Percentiles rank a stretch among this genome's conserved stretches.
phyloP scores from a whole-genome alignment of 768 basidiomycete species.

The Lactifluus subvellereus region DNA sequence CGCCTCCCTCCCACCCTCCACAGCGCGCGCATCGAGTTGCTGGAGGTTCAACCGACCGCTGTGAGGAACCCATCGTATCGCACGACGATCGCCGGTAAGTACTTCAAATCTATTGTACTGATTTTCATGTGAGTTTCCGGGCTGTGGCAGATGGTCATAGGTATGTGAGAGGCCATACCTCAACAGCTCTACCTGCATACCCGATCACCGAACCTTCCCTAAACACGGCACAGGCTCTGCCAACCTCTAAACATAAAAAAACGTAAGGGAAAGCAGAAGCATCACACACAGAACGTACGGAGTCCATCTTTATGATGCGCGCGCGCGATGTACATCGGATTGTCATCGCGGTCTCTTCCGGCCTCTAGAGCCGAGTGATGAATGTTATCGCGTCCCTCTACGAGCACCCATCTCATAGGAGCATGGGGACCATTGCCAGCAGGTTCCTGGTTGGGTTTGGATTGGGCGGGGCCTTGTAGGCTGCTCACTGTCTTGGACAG shows the following conservation, averaged over 20 bases:
- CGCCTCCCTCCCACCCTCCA: slow-evolving; percentile 63
- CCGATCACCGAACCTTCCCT: slow-evolving; percentile 61
- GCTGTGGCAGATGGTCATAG: neutral
- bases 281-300: slow-evolving; percentile 34
- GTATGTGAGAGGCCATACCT: slow-evolving; percentile 37
- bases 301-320: slow-evolving; percentile 52
- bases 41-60: slow-evolving; percentile 42
- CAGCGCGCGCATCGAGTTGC: slow-evolving; percentile 43
- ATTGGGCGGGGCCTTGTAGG: too few species aligned
- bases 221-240: slow-evolving; percentile 55
- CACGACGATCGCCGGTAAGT: slow-evolving; percentile 56
- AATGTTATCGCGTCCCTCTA: slow-evolving; percentile 47
- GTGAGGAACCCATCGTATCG: slow-evolving; percentile 51
- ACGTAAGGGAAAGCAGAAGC: slow-evolving; percentile 7
- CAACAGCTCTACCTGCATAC: slow-evolving; percentile 50
- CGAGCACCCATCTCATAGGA: slow-evolving; percentile 59
- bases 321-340: slow-evolving; percentile 53
- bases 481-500: too few species aligned
- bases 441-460: too few species aligned
- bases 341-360: slow-evolving; percentile 49
- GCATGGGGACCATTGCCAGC: slow-evolving; percentile 34
- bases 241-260: slow-evolving; percentile 44
- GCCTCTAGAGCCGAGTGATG: slow-evolving; percentile 48
- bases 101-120: slow-evolving; percentile 62
- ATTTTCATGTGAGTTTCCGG: slow-evolving; percentile 4